These are phyloP conservation scores for Rosa chinensis DNA, from an alignment of 306 rosid species.

Conservation along the genomic window DNA sequence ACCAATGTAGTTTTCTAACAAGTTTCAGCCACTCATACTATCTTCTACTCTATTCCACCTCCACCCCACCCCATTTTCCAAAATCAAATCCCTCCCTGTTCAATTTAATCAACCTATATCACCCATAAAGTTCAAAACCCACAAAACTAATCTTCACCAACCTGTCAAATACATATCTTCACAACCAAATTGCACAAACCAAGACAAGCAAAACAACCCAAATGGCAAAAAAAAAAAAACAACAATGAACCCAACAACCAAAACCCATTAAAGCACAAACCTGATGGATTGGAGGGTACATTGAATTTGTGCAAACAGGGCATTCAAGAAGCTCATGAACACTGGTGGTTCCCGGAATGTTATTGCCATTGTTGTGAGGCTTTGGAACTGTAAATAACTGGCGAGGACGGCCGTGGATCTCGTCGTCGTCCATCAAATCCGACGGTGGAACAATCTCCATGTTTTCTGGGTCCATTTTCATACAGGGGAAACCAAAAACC, in stretches of 20 bases:
- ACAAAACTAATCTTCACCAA: slow-evolving; percentile 6
- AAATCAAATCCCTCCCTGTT: not conserved
- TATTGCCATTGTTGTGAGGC: slow-evolving; percentile 38
- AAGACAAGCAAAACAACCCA: not conserved
- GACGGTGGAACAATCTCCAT: slow-evolving; percentile 41
- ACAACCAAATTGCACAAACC: slow-evolving; percentile 9
- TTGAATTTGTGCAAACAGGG: slow-evolving; percentile 74
- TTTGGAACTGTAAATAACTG: slow-evolving; percentile 55
- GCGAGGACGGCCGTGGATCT: slow-evolving; percentile 38
- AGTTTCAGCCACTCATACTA: not conserved
- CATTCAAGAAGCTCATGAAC: slow-evolving; percentile 79
- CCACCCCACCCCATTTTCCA: not conserved
- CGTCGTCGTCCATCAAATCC: slow-evolving; percentile 59
- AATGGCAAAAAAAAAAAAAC: not conserved
- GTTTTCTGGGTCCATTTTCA: slow-evolving; percentile 51
- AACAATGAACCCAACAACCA: slow-evolving; percentile 14
- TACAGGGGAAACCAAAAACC: slow-evolving; percentile 3
- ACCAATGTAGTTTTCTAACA: not conserved
- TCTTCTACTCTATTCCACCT: not conserved
- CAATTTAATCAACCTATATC: slow-evolving; percentile 1
- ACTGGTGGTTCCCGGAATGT: slow-evolving; percentile 48
- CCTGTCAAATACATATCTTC: not conserved
- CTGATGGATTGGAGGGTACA: slow-evolving; percentile 86
- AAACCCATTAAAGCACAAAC: slow-evolving; percentile 38
- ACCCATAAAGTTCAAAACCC: not conserved